Conservation (phyloP, 495 filamentous ascomycete genomes). For the Hyaloscypha bicolor region DNA sequence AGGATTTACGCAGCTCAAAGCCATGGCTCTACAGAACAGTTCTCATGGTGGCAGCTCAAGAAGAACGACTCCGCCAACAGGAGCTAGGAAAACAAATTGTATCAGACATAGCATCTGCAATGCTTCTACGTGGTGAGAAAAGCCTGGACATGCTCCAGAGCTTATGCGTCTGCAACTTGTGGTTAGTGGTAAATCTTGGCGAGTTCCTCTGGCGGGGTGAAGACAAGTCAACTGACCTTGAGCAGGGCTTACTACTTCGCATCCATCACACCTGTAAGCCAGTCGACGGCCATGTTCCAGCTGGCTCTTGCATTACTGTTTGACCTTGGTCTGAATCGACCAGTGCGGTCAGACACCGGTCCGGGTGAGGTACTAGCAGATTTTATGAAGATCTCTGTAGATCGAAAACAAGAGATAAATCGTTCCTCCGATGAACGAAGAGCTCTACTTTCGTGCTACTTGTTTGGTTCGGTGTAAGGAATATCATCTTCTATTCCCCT, state of each 20-base stretch:
- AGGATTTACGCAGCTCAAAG: conserved; percentile 13
- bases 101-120: conserved; percentile 14
- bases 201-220: not conserved
- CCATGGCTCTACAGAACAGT: conserved; percentile 26
- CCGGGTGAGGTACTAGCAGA: conserved; percentile 16
- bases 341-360: conserved; percentile 14
- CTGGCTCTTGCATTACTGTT: conserved; percentile 21
- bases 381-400: not conserved
- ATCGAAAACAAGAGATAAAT: conserved; percentile 9
- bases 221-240: not conserved
- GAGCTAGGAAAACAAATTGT: conserved; percentile 15
- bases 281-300: conserved; percentile 19
- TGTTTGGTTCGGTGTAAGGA: conserved; percentile 22
- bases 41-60: conserved; percentile 17
- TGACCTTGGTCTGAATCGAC: conserved; percentile 26
- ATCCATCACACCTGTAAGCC: not conserved
- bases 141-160: conserved; percentile 30
- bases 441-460: conserved; percentile 21
- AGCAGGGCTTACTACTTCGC: conserved; percentile 21
- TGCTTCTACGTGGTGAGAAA: conserved; percentile 23
- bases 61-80: conserved; percentile 16
- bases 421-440: conserved; percentile 23
- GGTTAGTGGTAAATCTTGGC: conserved; percentile 13
- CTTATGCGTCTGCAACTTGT: conserved; percentile 24
- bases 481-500: not conserved